phyloP scores from a whole-genome alignment of 2,329 filamentous ascomycete species.

The Penicillium sp. region DNA sequence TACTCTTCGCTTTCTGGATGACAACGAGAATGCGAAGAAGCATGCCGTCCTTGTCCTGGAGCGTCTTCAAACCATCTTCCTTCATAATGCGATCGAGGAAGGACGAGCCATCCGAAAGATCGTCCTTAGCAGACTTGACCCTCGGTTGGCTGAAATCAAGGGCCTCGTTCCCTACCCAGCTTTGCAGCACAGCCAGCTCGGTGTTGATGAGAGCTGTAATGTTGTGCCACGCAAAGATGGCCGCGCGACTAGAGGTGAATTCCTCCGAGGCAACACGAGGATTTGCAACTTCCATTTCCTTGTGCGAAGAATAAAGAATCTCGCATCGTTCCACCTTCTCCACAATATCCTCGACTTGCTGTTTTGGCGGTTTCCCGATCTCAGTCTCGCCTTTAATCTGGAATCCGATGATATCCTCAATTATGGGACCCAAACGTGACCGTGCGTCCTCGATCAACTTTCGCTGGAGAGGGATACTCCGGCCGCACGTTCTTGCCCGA shows the following conservation, averaged over 20 bases:
- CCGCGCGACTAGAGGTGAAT: slow-evolving; percentile 80
- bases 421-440: slow-evolving; percentile 65
- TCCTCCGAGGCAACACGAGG: slow-evolving; percentile 72
- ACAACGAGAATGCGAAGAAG: slow-evolving; percentile 78
- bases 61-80: slow-evolving; percentile 87
- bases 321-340: slow-evolving; percentile 88
- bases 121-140: slow-evolving; percentile 65
- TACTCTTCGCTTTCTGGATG: slow-evolving; percentile 90
- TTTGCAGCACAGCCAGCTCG: slow-evolving; percentile 84
- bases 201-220: slow-evolving; percentile 95
- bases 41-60: slow-evolving; percentile 82
- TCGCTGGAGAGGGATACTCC: slow-evolving; percentile 78
- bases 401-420: slow-evolving; percentile 90
- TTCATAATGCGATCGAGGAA: slow-evolving; percentile 95
- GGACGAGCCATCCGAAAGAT: slow-evolving; percentile 82
- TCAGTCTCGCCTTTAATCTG: slow-evolving; percentile 92
- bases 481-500: slow-evolving; percentile 77
- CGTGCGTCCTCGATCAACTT: slow-evolving; percentile 86
- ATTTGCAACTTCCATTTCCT: slow-evolving; percentile 71
- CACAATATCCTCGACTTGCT: slow-evolving; percentile 88
- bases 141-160: slow-evolving; percentile 82
- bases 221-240: slow-evolving; percentile 94
- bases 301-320: slow-evolving; percentile 76
- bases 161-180: slow-evolving; percentile 95
- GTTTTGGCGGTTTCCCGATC: slow-evolving; percentile 79